These are phyloP conservation scores for Septoria linicola DNA, from an alignment of 2,329 filamentous ascomycete genomes.

Conservation along the genomic window DNA sequence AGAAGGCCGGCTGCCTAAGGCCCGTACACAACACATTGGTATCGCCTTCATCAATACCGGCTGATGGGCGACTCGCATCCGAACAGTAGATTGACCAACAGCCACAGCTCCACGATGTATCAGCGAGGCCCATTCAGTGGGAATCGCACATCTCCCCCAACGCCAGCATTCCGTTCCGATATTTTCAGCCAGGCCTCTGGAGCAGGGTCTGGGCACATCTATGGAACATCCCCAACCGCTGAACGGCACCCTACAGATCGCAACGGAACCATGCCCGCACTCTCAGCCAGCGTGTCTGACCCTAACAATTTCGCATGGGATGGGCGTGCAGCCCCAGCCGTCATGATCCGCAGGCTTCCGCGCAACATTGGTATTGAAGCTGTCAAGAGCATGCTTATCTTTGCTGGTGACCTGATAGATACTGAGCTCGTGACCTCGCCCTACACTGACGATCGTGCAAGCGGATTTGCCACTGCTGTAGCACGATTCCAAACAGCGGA, in stretches of 20 bases:
- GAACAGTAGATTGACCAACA: constrained; percentile 17
- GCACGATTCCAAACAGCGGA: constrained; percentile 58
- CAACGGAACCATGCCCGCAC: constrained; percentile 35
- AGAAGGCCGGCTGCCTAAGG: constrained; percentile 2
- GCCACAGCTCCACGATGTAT: constrained; percentile 23
- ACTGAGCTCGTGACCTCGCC: constrained; percentile 57
- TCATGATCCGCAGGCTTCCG: constrained; percentile 61
- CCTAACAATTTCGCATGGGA: constrained; percentile 23
- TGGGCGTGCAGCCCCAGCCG: constrained; percentile 33
- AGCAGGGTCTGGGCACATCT: constrained; percentile 37
- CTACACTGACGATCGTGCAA: constrained; percentile 52
- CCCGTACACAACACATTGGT: background rate
- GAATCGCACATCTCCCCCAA: constrained; percentile 25
- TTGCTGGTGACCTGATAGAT: constrained; percentile 62
- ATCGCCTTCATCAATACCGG: background rate
- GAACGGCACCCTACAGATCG: constrained; percentile 43
- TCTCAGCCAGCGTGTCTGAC: constrained; percentile 31
- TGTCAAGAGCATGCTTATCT: constrained; percentile 63
- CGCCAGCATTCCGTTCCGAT: constrained; percentile 34
- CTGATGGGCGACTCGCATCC: constrained; percentile 25
- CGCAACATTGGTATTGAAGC: constrained; percentile 58
- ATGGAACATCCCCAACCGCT: constrained; percentile 43
- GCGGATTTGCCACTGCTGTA: constrained; percentile 57
- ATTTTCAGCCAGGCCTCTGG: constrained; percentile 37
- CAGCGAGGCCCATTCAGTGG: constrained; percentile 22